A percentile compares a stretch with the other conserved stretches of the same genome.
Conservation (phyloP, 2,329 filamentous ascomycete genomes). For the Colletotrichum limetticola region DNA sequence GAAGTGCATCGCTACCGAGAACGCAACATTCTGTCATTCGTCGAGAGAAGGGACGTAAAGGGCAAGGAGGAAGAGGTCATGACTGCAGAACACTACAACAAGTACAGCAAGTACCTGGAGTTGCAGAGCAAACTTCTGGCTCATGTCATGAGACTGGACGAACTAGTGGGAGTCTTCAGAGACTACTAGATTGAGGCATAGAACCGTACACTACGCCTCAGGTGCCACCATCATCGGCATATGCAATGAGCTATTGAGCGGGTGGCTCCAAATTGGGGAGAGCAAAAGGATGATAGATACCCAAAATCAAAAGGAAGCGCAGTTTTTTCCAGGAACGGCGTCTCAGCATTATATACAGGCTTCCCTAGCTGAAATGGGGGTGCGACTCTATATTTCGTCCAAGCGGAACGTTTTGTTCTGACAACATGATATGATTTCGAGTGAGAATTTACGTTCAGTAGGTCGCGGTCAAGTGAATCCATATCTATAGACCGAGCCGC, state of each 20-base stretch:
- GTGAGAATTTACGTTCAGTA: not conserved
- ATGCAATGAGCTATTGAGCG: not conserved
- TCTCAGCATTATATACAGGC: not conserved
- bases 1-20: constrained; percentile 79
- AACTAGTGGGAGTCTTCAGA: constrained; percentile 82
- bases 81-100: constrained; percentile 76
- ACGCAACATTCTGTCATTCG: constrained; percentile 79
- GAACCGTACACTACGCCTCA: not conserved
- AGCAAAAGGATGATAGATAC: constrained; percentile 27
- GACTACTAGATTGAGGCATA: constrained; percentile 62
- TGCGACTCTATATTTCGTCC: not conserved
- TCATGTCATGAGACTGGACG: constrained; percentile 85
- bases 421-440: not conserved
- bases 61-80: constrained; percentile 86
- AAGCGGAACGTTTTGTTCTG: not conserved
- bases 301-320: constrained; percentile 18
- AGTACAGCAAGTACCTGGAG: constrained; percentile 67
- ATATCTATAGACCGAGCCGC: not conserved
- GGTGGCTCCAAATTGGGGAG: not conserved
- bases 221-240: not conserved
- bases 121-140: constrained; percentile 79
- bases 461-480: not conserved
- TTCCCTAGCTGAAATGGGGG: not conserved
- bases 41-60: constrained; percentile 86
- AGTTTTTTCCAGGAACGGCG: not conserved